phyloP scores from a whole-genome alignment of 2,329 filamentous ascomycete genomes.

The Orbilia oligospora region DNA sequence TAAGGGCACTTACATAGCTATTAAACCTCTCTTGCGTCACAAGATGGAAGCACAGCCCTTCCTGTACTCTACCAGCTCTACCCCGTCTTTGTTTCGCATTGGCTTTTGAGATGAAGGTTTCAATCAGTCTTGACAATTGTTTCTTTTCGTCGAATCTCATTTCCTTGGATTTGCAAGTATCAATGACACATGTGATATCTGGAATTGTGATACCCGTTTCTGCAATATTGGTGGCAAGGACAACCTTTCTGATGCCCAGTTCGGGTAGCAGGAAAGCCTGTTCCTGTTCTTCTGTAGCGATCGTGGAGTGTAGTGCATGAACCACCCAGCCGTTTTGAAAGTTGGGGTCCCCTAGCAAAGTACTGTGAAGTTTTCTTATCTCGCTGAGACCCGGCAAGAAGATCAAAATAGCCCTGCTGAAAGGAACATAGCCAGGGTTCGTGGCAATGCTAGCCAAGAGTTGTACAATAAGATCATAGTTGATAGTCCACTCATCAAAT shows the following conservation, averaged over 20 bases:
- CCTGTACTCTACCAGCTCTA: slow-evolving; percentile 93
- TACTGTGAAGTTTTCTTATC: slow-evolving; percentile 88
- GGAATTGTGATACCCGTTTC: slow-evolving; percentile 99
- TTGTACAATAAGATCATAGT: slow-evolving; percentile 86
- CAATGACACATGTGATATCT: slow-evolving; percentile 95
- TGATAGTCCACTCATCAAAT: slow-evolving; percentile 91
- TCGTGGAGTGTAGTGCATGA: slow-evolving; percentile 91
- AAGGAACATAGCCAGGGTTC: slow-evolving; percentile 76
- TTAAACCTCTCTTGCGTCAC: slow-evolving; percentile 94
- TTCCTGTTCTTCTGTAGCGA: slow-evolving; percentile 96
- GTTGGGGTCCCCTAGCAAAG: slow-evolving; percentile 80
- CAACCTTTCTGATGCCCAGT: slow-evolving; percentile 85
- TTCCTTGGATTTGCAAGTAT: slow-evolving; percentile 96
- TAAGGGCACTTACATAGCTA: slow-evolving; percentile 68
- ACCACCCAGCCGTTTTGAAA: slow-evolving; percentile 84
- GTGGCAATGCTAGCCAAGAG: slow-evolving; percentile 83
- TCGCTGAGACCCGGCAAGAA: slow-evolving; percentile 96
- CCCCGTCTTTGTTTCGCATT: slow-evolving; percentile 96
- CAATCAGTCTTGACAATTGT: slow-evolving; percentile 89
- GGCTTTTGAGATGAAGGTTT: slow-evolving; percentile 94
- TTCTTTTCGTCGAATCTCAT: slow-evolving; percentile 96
- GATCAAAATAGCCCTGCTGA: slow-evolving; percentile 91
- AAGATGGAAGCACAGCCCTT: slow-evolving; percentile 94
- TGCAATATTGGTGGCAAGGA: slow-evolving; percentile 96
- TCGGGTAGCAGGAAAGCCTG: slow-evolving; percentile 86